These are phyloP conservation scores for Nemania sp. DNA, from an alignment of 2,329 filamentous ascomycete genomes.

Conservation along the genomic window DNA sequence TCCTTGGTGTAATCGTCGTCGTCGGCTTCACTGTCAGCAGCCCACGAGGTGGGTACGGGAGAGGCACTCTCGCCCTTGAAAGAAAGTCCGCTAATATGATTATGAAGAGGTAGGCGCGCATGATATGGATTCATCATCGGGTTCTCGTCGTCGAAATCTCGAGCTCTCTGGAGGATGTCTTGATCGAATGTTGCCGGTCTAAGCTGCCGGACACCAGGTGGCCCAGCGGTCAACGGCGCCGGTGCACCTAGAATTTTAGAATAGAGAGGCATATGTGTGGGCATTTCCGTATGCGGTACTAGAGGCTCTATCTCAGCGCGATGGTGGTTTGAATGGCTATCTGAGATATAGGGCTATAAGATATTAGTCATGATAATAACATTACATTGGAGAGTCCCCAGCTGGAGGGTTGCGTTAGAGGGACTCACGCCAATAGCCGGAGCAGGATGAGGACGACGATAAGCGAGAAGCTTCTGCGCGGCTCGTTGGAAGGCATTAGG, in stretches of 20 bases:
- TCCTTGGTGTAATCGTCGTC: not conserved
- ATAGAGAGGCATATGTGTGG: conserved; percentile 43
- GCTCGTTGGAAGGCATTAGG: conserved; percentile 66
- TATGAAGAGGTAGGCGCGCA: conserved; percentile 18
- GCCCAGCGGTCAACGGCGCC: conserved; percentile 65
- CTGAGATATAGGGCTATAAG: conserved; percentile 40
- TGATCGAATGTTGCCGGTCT: conserved; percentile 59
- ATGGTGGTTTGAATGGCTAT: conserved; percentile 1
- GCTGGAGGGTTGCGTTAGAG: conserved; percentile 14
- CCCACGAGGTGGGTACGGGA: conserved; percentile 15
- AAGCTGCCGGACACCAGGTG: conserved; percentile 65
- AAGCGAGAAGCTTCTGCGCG: conserved; percentile 61
- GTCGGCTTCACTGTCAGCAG: not conserved
- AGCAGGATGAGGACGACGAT: conserved; percentile 42
- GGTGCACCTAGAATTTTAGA: conserved; percentile 58
- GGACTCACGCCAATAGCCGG: conserved; percentile 33
- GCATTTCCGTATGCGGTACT: conserved; percentile 35
- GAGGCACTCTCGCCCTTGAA: conserved; percentile 33
- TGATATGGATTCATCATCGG: conserved; percentile 36
- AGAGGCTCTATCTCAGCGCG: conserved; percentile 30
- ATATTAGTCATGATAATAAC: conserved; percentile 23
- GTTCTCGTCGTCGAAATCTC: conserved; percentile 41
- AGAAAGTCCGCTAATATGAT: conserved; percentile 24
- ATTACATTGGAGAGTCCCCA: conserved; percentile 28
- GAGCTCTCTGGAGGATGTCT: conserved; percentile 43